phyloP scores from a whole-genome alignment of 179 eudicot species.

The Carnegiea gigantea region DNA sequence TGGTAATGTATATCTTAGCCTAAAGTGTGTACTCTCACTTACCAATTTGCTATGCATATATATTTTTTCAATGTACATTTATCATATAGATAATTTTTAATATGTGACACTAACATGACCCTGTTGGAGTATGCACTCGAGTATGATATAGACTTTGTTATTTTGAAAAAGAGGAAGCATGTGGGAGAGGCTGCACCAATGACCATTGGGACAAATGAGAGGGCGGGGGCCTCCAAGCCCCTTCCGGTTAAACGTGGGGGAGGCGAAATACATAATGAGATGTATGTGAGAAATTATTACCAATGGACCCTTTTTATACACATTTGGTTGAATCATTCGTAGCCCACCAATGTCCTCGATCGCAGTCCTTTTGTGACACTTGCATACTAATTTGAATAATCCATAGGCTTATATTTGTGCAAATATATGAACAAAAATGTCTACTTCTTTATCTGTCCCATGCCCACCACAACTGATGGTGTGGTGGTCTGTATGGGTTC shows the following conservation, averaged over 20 bases:
- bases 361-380: neutral
- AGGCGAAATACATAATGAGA: conserved; percentile 32
- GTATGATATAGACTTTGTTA: too few relatives aligned
- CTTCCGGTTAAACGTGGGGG: conserved; percentile 33
- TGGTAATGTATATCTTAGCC: too few relatives aligned
- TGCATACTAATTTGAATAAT: neutral
- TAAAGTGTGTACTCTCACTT: too few relatives aligned
- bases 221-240: conserved; percentile 8
- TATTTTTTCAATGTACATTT: too few relatives aligned
- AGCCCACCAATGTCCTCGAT: conserved; percentile 12
- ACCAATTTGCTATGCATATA: too few relatives aligned
- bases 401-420: neutral
- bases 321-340: neutral
- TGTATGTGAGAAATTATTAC: conserved; percentile 23
- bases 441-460: neutral
- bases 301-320: conserved; percentile 7
- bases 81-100: too few relatives aligned
- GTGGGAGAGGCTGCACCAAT: too few relatives aligned
- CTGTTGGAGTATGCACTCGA: too few relatives aligned
- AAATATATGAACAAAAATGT: conserved; percentile 31
- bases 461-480: neutral
- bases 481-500: too few relatives aligned
- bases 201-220: neutral
- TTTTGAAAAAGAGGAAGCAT: too few relatives aligned
- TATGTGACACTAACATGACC: too few relatives aligned